Conservation (phyloP, 164 flowering plant genomes). For the Hamamelis virginiana region DNA sequence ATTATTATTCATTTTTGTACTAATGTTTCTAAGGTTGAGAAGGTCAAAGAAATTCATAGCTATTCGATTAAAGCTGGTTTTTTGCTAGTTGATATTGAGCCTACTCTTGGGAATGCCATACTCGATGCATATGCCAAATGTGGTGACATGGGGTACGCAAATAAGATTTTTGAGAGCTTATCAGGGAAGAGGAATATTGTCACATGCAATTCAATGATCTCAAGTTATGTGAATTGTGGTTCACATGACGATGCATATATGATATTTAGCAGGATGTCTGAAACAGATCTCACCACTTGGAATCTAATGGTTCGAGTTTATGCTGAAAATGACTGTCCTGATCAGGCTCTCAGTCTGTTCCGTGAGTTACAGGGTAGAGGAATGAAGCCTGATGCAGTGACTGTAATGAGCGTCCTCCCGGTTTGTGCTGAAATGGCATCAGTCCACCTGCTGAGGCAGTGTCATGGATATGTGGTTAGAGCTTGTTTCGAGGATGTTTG, state of each 20-base stretch:
- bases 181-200: slow-evolving; percentile 45
- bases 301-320: slow-evolving; percentile 69
- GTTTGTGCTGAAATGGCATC: slow-evolving; percentile 64
- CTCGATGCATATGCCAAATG: slow-evolving; percentile 82
- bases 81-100: slow-evolving; percentile 28
- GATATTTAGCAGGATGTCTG: slow-evolving; percentile 45
- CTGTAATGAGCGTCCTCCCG: slow-evolving; percentile 71
- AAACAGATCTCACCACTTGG: slow-evolving; percentile 68
- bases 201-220: slow-evolving; percentile 56
- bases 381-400: slow-evolving; percentile 64
- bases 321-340: slow-evolving; percentile 50
- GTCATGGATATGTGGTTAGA: slow-evolving; percentile 63
- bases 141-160: slow-evolving; percentile 55
- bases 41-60: slow-evolving; percentile 64
- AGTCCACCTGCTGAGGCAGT: slow-evolving; percentile 51
- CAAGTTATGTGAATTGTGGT: slow-evolving; percentile 43
- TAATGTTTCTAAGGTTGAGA: slow-evolving; percentile 21
- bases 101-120: slow-evolving; percentile 56
- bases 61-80: slow-evolving; percentile 46
- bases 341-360: slow-evolving; percentile 51
- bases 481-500: slow-evolving; percentile 48
- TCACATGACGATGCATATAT: slow-evolving; percentile 38
- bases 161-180: slow-evolving; percentile 48
- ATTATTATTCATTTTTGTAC: slow-evolving; percentile 39
- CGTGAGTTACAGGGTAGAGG: slow-evolving; percentile 52